Evolutionary conservation across 306 rosid species (phyloP).

Genomic region (Rosa persica): DNA sequence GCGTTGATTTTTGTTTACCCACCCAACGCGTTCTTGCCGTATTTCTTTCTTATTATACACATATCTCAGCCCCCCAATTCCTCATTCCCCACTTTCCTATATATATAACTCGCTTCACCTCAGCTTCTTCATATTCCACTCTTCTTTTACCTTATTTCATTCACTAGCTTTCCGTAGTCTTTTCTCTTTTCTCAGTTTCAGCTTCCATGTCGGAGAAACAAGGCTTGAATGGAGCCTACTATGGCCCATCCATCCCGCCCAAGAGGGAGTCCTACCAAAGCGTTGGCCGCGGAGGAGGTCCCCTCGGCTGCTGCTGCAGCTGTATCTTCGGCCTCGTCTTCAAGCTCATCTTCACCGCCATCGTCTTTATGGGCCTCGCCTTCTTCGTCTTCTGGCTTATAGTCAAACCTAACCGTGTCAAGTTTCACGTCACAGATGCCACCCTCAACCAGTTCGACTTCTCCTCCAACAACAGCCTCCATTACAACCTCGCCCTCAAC

Average conservation of each 20-base stretch:
- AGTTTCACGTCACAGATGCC: constrained; percentile 49
- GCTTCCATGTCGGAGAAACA: constrained; percentile 48
- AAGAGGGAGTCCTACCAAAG: constrained; percentile 36
- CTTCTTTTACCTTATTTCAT: not conserved
- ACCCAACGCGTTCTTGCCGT: constrained; percentile 17
- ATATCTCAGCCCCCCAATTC: not conserved
- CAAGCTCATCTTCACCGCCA: constrained; percentile 34
- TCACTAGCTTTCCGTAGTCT: not conserved
- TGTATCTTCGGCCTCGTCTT: constrained; percentile 44
- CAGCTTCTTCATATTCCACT: not conserved
- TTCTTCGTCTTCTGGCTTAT: constrained; percentile 46
- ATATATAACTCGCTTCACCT: not conserved
- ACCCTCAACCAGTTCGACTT: constrained; percentile 53
- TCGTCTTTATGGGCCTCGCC: constrained; percentile 28
- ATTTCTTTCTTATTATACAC: not conserved
- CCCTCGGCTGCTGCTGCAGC: constrained; percentile 36
- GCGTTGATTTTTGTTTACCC: constrained; percentile 4
- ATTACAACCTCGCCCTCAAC: constrained; percentile 30
- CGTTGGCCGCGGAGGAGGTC: constrained; percentile 37
- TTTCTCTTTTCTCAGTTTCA: not conserved
- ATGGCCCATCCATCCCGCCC: constrained; percentile 82
- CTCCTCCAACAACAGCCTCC: constrained; percentile 30
- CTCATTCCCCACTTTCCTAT: not conserved
- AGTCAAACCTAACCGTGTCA: constrained; percentile 53
- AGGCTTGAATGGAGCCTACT: constrained; percentile 71